Evolutionary conservation across 2,329 filamentous ascomycete genomes (phyloP), one percentile per base, ranked within the genome.

Genomic region (Sclerotinia sclerotiorum): DNA sequence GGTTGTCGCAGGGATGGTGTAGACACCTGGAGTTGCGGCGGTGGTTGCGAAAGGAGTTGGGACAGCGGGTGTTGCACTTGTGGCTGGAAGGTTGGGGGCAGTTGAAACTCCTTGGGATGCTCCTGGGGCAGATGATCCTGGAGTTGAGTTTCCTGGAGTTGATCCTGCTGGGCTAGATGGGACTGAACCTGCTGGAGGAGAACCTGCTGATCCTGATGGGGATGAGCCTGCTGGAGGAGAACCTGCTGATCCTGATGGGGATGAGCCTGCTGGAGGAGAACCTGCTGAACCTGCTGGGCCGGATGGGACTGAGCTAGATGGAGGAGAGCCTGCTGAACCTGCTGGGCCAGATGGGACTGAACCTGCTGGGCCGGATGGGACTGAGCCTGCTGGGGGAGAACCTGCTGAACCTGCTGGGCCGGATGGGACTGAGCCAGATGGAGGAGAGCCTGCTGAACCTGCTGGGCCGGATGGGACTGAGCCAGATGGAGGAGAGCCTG

Each of bases 1-100:
- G 71, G 90, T 94, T 73, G 85, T 90, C 69, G 90, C 89, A 73
- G 88, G 88, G 83, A 92, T 87, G 73, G 90, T 92, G 83, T 93
- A 93, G 71, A 85, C 86, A 79, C 90, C 90, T 44, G 90, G 86
- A 57, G 87, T 88, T 66, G 87, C 81, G 84, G 84, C 89, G 60
- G 78, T 81, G 71, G 82, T 84, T 65, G 83, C 79, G 63, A 78
- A 78, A 54, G 81, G 80, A 52, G 83, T 85, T 62, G 84, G 84
- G 66, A 84, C 79, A 52, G 73, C 71, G 52, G 75, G 69, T 6
- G 76, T 79, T 44, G 81, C 79, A 70, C 79, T 78, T 42, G 75
- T 70, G 42, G 72, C 52, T 68, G 63, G 29, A 29, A 61, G 44
- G 21, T 64, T 61, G 35, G 68, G 58, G 51, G 29, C 32, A 24